phyloP scores from a whole-genome alignment of 257 asterid genomes.

The Forsythia viridissima region DNA sequence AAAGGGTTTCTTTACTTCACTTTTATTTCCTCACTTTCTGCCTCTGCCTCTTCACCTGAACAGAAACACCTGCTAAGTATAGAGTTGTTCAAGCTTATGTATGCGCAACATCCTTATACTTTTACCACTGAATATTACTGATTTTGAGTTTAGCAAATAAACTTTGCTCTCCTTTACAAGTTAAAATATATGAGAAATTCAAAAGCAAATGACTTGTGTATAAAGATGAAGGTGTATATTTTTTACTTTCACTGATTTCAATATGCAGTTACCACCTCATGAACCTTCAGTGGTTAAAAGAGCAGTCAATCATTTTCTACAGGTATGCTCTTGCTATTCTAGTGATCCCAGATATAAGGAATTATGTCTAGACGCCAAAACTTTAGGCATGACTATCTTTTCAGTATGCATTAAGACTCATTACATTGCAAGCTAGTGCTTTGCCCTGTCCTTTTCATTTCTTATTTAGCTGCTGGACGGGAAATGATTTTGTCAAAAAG shows the following conservation, averaged over 20 bases:
- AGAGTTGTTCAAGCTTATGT: neutral
- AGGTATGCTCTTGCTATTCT: constrained; percentile 47
- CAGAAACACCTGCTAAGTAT: neutral
- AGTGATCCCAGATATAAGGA: neutral
- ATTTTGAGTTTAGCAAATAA: neutral
- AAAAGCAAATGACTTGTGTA: neutral
- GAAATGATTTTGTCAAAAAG: neutral
- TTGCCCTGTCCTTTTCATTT: neutral
- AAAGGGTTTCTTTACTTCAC: neutral
- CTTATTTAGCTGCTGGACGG: neutral
- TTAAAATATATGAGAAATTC: neutral
- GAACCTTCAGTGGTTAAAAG: constrained; percentile 76
- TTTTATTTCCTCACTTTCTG: neutral
- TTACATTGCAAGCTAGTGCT: neutral
- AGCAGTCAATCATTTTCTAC: constrained; percentile 88
- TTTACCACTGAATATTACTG: neutral
- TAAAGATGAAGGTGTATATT: neutral
- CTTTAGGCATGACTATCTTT: neutral
- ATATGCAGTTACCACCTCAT: constrained; percentile 79
- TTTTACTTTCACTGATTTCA: constrained; percentile 12
- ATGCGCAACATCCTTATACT: neutral
- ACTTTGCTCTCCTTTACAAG: neutral
- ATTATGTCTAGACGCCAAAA: neutral
- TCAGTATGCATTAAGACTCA: neutral
- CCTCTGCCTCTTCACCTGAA: neutral